Base-by-base conservation (phyloP, 495 filamentous ascomycete species). In the Daldinia childiae region DNA sequence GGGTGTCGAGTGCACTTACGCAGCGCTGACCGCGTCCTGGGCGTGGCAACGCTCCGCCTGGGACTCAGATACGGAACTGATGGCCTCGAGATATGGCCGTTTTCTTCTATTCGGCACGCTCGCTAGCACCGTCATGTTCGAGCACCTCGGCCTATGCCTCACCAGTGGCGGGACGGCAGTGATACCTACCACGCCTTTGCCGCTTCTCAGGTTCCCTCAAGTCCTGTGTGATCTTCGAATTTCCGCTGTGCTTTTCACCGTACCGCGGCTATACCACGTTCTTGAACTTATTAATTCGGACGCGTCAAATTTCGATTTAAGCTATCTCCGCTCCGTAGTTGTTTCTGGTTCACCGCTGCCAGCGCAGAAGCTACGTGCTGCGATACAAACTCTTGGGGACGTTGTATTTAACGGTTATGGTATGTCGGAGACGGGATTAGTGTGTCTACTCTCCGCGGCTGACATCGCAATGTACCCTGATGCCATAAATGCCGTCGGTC, bases 71-170 rank as follows among this genome's bases (percentile, higher is more conserved):
- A 64, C 61, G 15, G 50, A 64, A 32, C 15, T 26, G 1, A 39
- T 64, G 36, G 50, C 6, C 4, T 32, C 61, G 19, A 64, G 34
- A 32, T 64, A 64, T 17, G 24, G 26, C 1, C 61, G 61, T 24
- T 64, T 64, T 15, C 39, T 64, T 30, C 61, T 64, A 50, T 64
- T 64, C 50, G 61, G 61, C 6, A 64, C 61, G 14, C 50, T 64
- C 14, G 61, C 32, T 12, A 56, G 61, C 36, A 56, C 34, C 7
- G 61, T 56, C 21, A 56, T 64, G 61, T 43, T 64, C 11, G 50
- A 64, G 12, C 61, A 64, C 24, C 24, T 64, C 12, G 61, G 61
- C 0, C 26, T 64, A 30, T 64, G 61, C 15, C 61, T 64, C 48
- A 64, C 34, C 4, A 36, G 61, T n/a, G 61, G 61, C 7, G 61